Evolutionary conservation across 1,139 yeast genomes (phyloP).

Genomic region (Pneumocystis oryctolagi): DNA sequence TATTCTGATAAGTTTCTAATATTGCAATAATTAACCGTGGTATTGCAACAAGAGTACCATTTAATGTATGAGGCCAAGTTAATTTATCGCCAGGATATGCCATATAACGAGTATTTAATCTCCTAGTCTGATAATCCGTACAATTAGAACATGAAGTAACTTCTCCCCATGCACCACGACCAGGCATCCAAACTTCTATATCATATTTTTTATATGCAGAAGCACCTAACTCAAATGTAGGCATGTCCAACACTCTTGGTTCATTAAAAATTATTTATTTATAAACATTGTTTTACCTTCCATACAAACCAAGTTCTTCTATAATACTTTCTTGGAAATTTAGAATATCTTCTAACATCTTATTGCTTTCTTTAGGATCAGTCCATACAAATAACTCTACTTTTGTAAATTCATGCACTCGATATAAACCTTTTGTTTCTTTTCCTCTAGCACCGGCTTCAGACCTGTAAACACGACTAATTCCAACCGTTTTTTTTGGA

Average conservation of each 20-base stretch:
- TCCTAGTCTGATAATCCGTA: constrained; percentile 75
- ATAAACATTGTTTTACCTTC: constrained; percentile 21
- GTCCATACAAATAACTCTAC: constrained; percentile 81
- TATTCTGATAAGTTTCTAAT: constrained; percentile 68
- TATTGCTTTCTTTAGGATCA: constrained; percentile 24
- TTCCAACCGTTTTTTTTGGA: constrained; percentile 58
- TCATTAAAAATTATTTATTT: background rate
- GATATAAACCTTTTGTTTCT: constrained; percentile 79
- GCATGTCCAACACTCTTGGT: constrained; percentile 67
- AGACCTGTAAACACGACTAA: constrained; percentile 79
- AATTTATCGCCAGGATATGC: constrained; percentile 23
- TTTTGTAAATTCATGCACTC: constrained; percentile 97
- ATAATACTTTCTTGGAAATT: constrained; percentile 53
- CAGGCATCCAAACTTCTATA: constrained; percentile 98
- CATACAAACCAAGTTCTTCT: constrained; percentile 54
- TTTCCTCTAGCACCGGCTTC: constrained; percentile 96
- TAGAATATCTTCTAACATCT: constrained; percentile 46
- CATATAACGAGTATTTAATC: constrained; percentile 50
- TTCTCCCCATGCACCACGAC: constrained; percentile 87
- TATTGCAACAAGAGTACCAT: constrained; percentile 92
- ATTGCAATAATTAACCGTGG: constrained; percentile 84
- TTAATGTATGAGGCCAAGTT: constrained; percentile 59
- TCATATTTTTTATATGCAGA: constrained; percentile 89
- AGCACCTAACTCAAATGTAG: constrained; percentile 78
- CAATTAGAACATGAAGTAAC: constrained; percentile 84